phyloP scores from a whole-genome alignment of 345 rosid genomes.

The Moringa oleifera region DNA sequence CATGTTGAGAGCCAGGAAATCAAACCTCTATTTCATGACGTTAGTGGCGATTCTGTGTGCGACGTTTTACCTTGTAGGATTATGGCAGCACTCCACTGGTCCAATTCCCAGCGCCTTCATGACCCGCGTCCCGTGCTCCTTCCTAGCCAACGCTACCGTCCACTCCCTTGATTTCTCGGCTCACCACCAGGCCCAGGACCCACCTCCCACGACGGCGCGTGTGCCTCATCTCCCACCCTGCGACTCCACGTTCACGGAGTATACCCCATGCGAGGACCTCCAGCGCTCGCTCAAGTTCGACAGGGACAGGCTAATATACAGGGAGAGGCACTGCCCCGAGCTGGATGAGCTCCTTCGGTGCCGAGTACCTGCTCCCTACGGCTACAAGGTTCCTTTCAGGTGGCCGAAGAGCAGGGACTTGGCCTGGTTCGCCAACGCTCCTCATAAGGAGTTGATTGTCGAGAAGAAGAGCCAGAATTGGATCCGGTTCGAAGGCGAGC shows the following conservation, averaged over 20 bases:
- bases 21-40: conserved; percentile 40
- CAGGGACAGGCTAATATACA: conserved; percentile 48
- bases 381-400: conserved; percentile 63
- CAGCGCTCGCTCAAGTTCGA: conserved; percentile 51
- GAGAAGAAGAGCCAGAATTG: conserved; percentile 94
- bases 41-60: conserved; percentile 39
- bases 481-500: conserved; percentile 60
- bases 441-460: conserved; percentile 76
- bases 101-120: conserved; percentile 19
- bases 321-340: conserved; percentile 82
- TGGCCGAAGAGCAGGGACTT: conserved; percentile 90
- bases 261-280: conserved; percentile 78
- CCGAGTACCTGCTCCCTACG: conserved; percentile 72
- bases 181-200: conserved; percentile 48
- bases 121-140: conserved; percentile 16
- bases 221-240: conserved; percentile 52
- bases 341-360: conserved; percentile 47
- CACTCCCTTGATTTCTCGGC: conserved; percentile 45
- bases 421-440: conserved; percentile 89
- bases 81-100: conserved; percentile 35
- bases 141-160: conserved; percentile 6
- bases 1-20: conserved; percentile 31
- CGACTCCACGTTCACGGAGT: conserved; percentile 38
- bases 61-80: conserved; percentile 47
- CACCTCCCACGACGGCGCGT: conserved; percentile 34